Base-by-base conservation (phyloP, 345 rosid genomes). In the Eucalyptus coolabah region DNA sequence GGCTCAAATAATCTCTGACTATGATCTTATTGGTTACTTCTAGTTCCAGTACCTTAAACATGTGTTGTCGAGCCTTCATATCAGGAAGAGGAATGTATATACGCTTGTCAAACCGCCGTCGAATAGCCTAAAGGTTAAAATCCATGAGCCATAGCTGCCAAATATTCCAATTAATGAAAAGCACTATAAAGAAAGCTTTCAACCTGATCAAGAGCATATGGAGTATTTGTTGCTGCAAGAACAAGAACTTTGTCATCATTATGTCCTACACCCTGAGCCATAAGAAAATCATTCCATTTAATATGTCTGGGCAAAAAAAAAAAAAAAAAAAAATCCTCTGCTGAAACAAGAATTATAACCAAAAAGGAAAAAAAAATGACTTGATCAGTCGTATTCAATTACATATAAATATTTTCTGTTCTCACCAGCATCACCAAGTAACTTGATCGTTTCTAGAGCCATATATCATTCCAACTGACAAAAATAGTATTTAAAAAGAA, bases 21-120 rank as follows among this genome's bases (percentile, higher is more conserved):
- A 47, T 47, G 49, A 47, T 47, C 49, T 47, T 47, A 47, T 5
- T 77, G 60, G 16, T 60, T 87, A 87, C 34, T 82, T 26, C 67
- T 77, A 86, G 32, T 77, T 54, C 54, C 50, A 88, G 65, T 93
- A 97, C 99, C 92, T 97, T 97, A 94, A 97, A 97, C 94, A 97
- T 97, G 90, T 97, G 98, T 82, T 95, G 97, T 51, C 99, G 93
- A 91, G 99, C 99, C 94, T 97, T 97, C 91, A 88, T 60, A 88
- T 97, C 99, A 60, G 99, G 99, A 37, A 97, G 99, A 30, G 99
- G 99, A 92, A 97, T 97, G 89, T 97, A 97, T 82, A 97, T 97
- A 65, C 99, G 97, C 95, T 97, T 97, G 93, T 97, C 99, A 93
- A 97, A 97, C 90, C 99, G 99, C 77, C 99, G 90, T 77, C 99